Evolutionary conservation across 2,329 filamentous ascomycete species (phyloP).

Genomic region (Diaporthe amygdali): DNA sequence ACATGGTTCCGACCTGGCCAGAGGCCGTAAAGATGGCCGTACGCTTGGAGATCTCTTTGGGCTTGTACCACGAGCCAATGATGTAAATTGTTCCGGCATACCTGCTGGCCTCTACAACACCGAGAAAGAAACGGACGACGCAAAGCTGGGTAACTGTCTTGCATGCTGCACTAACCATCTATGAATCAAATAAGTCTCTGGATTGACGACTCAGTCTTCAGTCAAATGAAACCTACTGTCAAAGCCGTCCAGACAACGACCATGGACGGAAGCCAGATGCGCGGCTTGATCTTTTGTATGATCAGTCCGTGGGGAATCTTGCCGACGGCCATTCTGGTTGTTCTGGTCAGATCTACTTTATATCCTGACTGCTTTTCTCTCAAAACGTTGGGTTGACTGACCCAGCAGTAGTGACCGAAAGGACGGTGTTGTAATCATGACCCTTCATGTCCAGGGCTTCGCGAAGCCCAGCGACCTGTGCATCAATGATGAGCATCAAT

Average conservation of each 20-base stretch:
- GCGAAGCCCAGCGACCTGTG: conserved; percentile 37
- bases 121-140: conserved; percentile 50
- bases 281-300: conserved; percentile 51
- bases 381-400: conserved; percentile 26
- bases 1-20: conserved; percentile 57
- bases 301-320: conserved; percentile 49
- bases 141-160: conserved; percentile 33
- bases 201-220: background rate
- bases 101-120: conserved; percentile 51
- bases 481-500: background rate
- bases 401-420: conserved; percentile 38
- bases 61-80: conserved; percentile 60
- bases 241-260: conserved; percentile 53
- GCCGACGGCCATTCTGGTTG: conserved; percentile 34
- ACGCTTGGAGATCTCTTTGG: conserved; percentile 55
- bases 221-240: conserved; percentile 34
- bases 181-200: background rate
- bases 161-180: conserved; percentile 32
- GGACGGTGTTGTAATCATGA: conserved; percentile 48
- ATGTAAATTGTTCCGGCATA: conserved; percentile 56
- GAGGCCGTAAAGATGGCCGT: conserved; percentile 58
- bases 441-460: conserved; percentile 43
- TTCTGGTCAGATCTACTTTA: background rate
- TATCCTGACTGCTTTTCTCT: background rate
- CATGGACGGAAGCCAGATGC: conserved; percentile 52